Evolutionary conservation across 2,329 filamentous ascomycete genomes (phyloP), one percentile per base, ranked within the genome.

Genomic region (Chaetomium globosum): DNA sequence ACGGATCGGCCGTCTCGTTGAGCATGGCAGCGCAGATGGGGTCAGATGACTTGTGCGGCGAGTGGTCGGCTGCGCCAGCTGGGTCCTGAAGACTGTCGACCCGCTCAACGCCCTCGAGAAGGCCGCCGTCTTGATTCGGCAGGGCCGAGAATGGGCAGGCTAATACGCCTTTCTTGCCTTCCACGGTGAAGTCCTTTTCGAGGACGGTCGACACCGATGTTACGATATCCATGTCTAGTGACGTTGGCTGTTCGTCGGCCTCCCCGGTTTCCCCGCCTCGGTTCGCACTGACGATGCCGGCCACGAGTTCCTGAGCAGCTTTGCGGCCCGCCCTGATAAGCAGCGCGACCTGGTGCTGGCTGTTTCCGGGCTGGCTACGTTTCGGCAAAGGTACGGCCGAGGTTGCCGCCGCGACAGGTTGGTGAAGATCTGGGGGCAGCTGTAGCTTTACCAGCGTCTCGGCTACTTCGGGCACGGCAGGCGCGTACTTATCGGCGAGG

Each of bases 151-250:
- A 97, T 0, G 93, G 93, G 78, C 93, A 97, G 70, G 87, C 86
- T 59, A 97, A 80, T 69, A 85, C 85, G 71, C 93, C 91, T 72
- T 90, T 91, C 73, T 87, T 92, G 67, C 93, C 93, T 74, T 89
- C 83, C 39, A 93, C 90, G 21, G 93, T 97, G 73, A 97, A 97
- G 77, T 97, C 93, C 78, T 90, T 90, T 79, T 97, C 93, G 74
- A 96, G 80, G 46, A 86, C 82, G 58, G 85, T 87, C 61, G 87
- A 87, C 75, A 85, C 81, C 67, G 87, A 85, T 21, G 87, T 87
- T 74, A 78, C 77, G 60, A 78, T 78, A 39, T 71, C 71, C 43
- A 68, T 69, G 39, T 28, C 60, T 8, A 67, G 68, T 7, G 79
- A 79, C 54, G 78, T 79, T 21, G 82, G 82, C 10, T 80, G 80